These are phyloP conservation scores for Osmanthus fragrans DNA, from an alignment of 257 asterid species.

Conservation along the genomic window DNA sequence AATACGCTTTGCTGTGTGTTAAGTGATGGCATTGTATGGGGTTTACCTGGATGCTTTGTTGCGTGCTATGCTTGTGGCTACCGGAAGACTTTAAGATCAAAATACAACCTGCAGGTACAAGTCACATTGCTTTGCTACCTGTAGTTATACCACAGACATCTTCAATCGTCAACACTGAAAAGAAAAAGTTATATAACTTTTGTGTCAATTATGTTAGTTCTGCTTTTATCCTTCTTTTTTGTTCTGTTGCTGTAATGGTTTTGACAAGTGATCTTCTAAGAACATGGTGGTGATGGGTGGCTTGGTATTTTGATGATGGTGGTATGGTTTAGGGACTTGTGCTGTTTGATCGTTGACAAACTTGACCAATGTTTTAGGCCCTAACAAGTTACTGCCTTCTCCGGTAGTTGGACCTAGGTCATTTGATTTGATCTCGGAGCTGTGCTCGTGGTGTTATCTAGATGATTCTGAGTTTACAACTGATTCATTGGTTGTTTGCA, in stretches of 20 bases:
- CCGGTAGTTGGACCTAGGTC: not conserved
- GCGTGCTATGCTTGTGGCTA: constrained; percentile 91
- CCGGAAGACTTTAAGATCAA: constrained; percentile 68
- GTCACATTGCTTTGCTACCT: not conserved
- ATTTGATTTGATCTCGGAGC: not conserved
- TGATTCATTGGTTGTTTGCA: not conserved
- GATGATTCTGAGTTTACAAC: not conserved
- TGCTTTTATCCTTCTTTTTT: not conserved
- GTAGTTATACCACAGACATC: not conserved
- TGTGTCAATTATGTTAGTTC: not conserved
- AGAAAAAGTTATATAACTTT: not conserved
- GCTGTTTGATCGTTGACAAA: not conserved
- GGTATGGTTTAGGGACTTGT: not conserved
- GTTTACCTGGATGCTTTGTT: constrained; percentile 90
- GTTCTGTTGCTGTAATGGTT: not conserved
- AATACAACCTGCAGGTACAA: constrained; percentile 81
- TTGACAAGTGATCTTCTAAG: not conserved
- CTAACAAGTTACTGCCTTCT: not conserved
- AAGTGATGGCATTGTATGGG: constrained; percentile 73
- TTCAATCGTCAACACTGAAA: not conserved
- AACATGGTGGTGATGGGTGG: not conserved
- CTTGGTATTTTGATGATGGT: not conserved
- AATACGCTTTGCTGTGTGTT: constrained; percentile 75
- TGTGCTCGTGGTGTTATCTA: not conserved
- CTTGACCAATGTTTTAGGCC: not conserved